Evolutionary conservation across 306 rosid species (phyloP).

Genomic region (Prunus armeniaca): DNA sequence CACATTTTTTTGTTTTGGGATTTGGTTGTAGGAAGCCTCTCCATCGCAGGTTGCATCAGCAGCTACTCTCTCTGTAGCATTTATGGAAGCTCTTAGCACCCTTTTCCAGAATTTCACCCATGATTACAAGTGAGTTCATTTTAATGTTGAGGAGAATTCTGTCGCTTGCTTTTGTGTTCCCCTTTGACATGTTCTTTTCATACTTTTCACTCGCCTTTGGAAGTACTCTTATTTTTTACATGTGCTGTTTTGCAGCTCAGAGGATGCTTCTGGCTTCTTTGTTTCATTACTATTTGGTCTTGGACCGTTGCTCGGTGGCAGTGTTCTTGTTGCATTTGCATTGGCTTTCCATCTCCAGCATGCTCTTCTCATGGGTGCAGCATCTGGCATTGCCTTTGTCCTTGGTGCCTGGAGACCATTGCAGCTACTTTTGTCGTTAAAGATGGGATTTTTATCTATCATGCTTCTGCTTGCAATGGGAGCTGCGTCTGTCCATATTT

Average conservation of each 20-base stretch:
- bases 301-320: conserved; percentile 92
- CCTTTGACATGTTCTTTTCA: neutral
- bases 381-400: conserved; percentile 95
- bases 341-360: conserved; percentile 80
- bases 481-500: conserved; percentile 57
- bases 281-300: conserved; percentile 94
- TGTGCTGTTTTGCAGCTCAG: conserved; percentile 60
- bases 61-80: conserved; percentile 89
- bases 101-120: conserved; percentile 80
- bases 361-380: conserved; percentile 92
- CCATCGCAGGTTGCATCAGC: conserved; percentile 96
- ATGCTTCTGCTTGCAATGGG: conserved; percentile 59
- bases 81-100: conserved; percentile 98
- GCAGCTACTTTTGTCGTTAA: conserved; percentile 73
- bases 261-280: conserved; percentile 96
- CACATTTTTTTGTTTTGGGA: conserved; percentile 15
- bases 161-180: neutral
- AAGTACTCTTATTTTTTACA: neutral
- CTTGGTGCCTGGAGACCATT: conserved; percentile 94
- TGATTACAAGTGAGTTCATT: conserved; percentile 73
- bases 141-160: neutral
- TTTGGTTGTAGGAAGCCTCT: conserved; percentile 75
- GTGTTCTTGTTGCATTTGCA: conserved; percentile 69
- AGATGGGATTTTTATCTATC: conserved; percentile 70
- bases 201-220: neutral